Conservation (phyloP, 2,329 filamentous ascomycete species). For the Arthrobotrys sinensis region DNA sequence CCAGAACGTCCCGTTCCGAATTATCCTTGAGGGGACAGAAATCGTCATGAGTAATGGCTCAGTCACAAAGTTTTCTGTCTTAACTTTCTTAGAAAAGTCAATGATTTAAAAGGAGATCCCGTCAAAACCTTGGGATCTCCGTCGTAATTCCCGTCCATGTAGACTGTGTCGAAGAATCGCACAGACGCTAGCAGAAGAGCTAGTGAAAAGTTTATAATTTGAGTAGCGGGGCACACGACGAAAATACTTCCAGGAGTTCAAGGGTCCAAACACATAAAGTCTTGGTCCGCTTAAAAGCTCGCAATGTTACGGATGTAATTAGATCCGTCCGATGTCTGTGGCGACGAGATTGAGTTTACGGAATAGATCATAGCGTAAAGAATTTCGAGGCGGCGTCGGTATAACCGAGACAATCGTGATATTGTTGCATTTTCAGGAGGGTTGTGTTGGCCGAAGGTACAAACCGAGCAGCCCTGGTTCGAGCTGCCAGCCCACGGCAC, state of each 20-base stretch:
- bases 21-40: slow-evolving; percentile 20
- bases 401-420: slow-evolving; percentile 8
- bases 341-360: not conserved
- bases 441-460: slow-evolving; percentile 9
- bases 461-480: not conserved
- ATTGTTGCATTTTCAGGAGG: slow-evolving; percentile 25
- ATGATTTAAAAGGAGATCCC: slow-evolving; percentile 21
- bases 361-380: slow-evolving; percentile 16
- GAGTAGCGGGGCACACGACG: slow-evolving; percentile 3
- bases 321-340: slow-evolving; percentile 5
- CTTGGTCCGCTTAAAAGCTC: not conserved
- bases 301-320: slow-evolving; percentile 12
- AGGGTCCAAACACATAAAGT: not conserved
- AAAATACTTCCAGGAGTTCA: not conserved
- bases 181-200: slow-evolving; percentile 39
- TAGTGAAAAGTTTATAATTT: slow-evolving; percentile 29
- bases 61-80: not conserved
- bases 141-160: slow-evolving; percentile 19
- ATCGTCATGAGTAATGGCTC: slow-evolving; percentile 18
- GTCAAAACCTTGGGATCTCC: slow-evolving; percentile 14
- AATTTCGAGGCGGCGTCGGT: slow-evolving; percentile 19
- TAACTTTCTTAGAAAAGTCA: slow-evolving; percentile 1
- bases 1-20: slow-evolving; percentile 34
- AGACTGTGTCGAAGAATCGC: slow-evolving; percentile 30
- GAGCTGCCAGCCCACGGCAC: not conserved